Evolutionary conservation across 768 basidiomycete genomes (phyloP).

Genomic region (Goffeauzyma gilvescens): DNA sequence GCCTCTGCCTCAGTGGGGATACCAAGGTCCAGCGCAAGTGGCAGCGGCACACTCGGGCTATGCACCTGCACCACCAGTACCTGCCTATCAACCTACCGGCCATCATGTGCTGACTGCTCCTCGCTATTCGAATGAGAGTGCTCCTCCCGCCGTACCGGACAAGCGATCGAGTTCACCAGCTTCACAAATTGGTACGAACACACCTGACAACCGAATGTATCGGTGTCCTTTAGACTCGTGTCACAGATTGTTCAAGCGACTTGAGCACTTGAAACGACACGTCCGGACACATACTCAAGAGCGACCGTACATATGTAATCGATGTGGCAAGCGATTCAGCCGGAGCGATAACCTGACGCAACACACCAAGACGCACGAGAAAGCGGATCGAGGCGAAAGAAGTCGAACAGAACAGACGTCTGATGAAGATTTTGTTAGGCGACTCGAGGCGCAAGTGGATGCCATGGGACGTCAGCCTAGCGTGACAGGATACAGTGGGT

Average conservation of each 20-base stretch:
- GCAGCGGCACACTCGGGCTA: neutral
- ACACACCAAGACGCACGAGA: slow-evolving; percentile 62
- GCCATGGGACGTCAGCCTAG: slow-evolving; percentile 22
- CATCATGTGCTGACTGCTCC: neutral
- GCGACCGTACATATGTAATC: slow-evolving; percentile 54
- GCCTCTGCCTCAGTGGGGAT: slow-evolving; percentile 1
- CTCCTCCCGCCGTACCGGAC: too few species aligned
- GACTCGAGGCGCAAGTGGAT: slow-evolving; percentile 20
- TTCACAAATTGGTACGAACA: too few species aligned
- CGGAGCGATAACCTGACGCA: slow-evolving; percentile 77
- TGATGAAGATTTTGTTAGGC: slow-evolving; percentile 16
- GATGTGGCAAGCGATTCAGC: slow-evolving; percentile 66
- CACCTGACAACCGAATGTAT: slow-evolving; percentile 36
- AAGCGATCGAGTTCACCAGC: too few species aligned
- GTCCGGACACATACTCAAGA: slow-evolving; percentile 80
- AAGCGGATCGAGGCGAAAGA: slow-evolving; percentile 26
- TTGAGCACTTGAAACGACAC: slow-evolving; percentile 76
- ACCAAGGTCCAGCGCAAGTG: neutral
- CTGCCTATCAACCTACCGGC: neutral
- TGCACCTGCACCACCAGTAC: neutral
- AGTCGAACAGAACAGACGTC: slow-evolving; percentile 15
- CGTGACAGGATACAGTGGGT: slow-evolving; percentile 2
- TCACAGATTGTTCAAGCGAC: slow-evolving; percentile 67
- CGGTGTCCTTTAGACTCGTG: slow-evolving; percentile 71
- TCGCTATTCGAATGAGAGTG: neutral